phyloP scores from a whole-genome alignment of 2,329 filamentous ascomycete genomes.

The Cyphellophora attinorum region DNA sequence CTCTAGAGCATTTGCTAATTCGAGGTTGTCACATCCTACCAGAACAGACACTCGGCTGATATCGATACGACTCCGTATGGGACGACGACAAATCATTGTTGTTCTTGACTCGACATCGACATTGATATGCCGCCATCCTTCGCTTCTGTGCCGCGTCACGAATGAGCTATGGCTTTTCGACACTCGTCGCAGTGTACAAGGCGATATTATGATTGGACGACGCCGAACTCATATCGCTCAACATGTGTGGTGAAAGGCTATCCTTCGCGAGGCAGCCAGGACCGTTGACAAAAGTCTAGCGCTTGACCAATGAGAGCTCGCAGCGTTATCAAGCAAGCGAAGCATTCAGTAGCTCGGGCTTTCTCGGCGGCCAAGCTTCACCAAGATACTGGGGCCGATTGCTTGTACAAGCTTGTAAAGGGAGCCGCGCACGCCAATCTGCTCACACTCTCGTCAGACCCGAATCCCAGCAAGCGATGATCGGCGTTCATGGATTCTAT shows the following conservation, averaged over 20 bases:
- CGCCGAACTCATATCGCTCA: neutral
- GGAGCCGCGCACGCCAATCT: too few relatives aligned
- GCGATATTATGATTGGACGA: neutral
- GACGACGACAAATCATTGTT: too few relatives aligned
- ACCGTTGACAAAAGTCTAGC: neutral
- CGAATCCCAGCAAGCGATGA: too few relatives aligned
- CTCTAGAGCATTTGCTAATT: too few relatives aligned
- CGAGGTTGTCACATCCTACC: too few relatives aligned
- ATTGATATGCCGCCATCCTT: neutral
- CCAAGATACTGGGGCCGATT: neutral
- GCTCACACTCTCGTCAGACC: too few relatives aligned
- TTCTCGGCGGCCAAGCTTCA: too few relatives aligned
- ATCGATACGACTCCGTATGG: too few relatives aligned
- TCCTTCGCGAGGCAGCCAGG: neutral
- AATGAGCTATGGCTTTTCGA: too few relatives aligned
- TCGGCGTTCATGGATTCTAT: too few relatives aligned
- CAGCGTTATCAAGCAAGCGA: neutral
- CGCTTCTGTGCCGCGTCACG: too few relatives aligned
- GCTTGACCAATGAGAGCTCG: neutral
- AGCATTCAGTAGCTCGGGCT: neutral
- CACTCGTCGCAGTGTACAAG: neutral
- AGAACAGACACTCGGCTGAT: too few relatives aligned
- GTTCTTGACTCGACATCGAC: neutral
- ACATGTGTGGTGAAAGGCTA: neutral
- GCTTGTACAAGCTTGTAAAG: neutral